These are phyloP conservation scores for Russula brevipes DNA, from an alignment of 768 basidiomycete genomes.

Conservation along the genomic window DNA sequence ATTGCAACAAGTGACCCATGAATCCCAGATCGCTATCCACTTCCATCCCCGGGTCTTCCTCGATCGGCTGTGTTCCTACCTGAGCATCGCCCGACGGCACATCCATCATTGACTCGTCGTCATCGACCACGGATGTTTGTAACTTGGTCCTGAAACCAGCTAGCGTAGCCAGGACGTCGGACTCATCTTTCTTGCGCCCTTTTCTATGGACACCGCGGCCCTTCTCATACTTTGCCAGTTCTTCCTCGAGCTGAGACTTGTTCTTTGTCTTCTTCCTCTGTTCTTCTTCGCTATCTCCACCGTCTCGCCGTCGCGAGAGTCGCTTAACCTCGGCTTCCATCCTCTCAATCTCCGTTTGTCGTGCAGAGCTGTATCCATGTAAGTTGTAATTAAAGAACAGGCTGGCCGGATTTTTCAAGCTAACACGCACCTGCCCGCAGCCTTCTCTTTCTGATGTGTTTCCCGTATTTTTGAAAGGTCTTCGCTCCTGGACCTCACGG, in stretches of 20 bases:
- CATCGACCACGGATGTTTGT: constrained; percentile 36
- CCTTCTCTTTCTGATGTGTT: constrained; percentile 67
- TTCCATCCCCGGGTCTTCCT: constrained; percentile 57
- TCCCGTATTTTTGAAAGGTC: constrained; percentile 72
- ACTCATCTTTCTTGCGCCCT: constrained; percentile 60
- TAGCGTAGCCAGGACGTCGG: constrained; percentile 61
- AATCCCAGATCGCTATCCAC: constrained; percentile 76
- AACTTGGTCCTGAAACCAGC: constrained; percentile 69
- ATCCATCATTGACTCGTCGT: constrained; percentile 28
- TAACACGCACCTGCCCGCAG: constrained; percentile 47
- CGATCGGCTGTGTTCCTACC: constrained; percentile 27
- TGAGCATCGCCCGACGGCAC: constrained; percentile 21
- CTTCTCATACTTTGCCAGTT: constrained; percentile 75
- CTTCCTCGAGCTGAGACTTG: constrained; percentile 73
- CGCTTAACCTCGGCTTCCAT: constrained; percentile 88
- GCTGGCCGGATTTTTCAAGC: background rate
- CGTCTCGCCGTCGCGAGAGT: constrained; percentile 57
- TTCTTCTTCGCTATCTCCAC: constrained; percentile 61
- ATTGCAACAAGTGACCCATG: constrained; percentile 63
- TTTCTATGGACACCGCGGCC: constrained; percentile 53
- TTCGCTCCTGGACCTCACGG: constrained; percentile 37
- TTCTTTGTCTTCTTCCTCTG: constrained; percentile 51
- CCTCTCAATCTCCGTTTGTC: constrained; percentile 72
- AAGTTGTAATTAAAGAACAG: constrained; percentile 2
- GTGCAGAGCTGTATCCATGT: constrained; percentile 45